A percentile compares a stretch with the other conserved stretches of the same genome.
phyloP scores from a whole-genome alignment of 2,329 filamentous ascomycete species.

The Huntiella decipiens region DNA sequence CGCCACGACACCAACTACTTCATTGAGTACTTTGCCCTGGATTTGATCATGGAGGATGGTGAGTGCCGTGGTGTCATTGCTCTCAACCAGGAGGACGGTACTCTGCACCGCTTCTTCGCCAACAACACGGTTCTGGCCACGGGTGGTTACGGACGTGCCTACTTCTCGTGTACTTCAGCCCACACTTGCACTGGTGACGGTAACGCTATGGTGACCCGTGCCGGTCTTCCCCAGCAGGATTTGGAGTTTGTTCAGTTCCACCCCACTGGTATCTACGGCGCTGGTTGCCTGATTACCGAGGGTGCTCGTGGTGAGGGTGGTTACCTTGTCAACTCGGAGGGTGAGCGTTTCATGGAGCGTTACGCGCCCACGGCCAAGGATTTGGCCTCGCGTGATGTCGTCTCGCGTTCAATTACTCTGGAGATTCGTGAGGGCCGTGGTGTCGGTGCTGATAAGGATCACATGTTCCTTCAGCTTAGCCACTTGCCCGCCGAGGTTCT shows the following conservation, averaged over 20 bases:
- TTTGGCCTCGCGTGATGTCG: constrained; percentile 87
- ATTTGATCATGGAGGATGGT: constrained; percentile 93
- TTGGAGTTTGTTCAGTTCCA: constrained; percentile 99
- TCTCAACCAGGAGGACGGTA: constrained; percentile 98
- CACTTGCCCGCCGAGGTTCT: constrained; percentile 84
- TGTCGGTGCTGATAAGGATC: constrained; percentile 92
- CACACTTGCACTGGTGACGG: constrained; percentile 98
- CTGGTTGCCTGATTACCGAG: constrained; percentile 93
- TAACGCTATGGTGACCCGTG: constrained; percentile 98
- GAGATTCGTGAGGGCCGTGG: constrained; percentile 95
- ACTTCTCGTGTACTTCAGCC: constrained; percentile 95
- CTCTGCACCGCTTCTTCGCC: constrained; percentile 86
- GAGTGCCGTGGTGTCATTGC: constrained; percentile 92
- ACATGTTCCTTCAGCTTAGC: constrained; percentile 95
- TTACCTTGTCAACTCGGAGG: constrained; percentile 91
- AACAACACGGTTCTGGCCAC: constrained; percentile 95
- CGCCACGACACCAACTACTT: constrained; percentile 99
- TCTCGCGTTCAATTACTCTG: constrained; percentile 94
- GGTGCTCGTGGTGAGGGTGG: constrained; percentile 95
- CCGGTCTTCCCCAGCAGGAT: constrained; percentile 96
- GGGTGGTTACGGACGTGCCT: constrained; percentile 91
- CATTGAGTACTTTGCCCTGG: constrained; percentile 95
- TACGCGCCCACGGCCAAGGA: constrained; percentile 97
- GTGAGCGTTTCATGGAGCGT: constrained; percentile 98
- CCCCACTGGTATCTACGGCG: constrained; percentile 96